Evolutionary conservation across 768 basidiomycete genomes (phyloP), one percentile per base, ranked within the genome.

Genomic region (Russula sp.): DNA sequence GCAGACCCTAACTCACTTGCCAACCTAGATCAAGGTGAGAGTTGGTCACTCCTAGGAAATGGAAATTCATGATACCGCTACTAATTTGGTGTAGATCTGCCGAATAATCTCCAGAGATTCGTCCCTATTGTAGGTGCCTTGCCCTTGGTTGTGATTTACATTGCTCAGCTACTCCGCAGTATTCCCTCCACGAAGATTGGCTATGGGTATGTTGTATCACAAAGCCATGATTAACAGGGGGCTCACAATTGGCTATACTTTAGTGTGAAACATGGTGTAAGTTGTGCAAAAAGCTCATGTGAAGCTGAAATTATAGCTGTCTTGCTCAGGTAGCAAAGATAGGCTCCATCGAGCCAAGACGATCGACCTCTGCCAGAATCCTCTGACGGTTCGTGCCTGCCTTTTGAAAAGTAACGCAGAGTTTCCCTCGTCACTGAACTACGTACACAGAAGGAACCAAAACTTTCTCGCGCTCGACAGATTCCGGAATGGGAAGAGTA

Each of bases 241-340:
- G 11, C 48, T 38, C 13, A 22, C 34, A 22, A 36, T 10, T 53
- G 13, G 2, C 41, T 14, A 25, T 41, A 0, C 16, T 43, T 14
- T 51, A 93, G 91, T 98, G 96, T 71, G 96, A 98, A 78, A 98
- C 96, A 0, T 98, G 97, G 97, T 99, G 97, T 84, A 83, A 63
- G 85, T 77, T 42, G 42, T 22, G 36, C 36, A 18, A 20, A 32
- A 13, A 38, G 9, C 25, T 50, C 43, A 10, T 3, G 29, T 10
- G 16, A 39, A 29, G 43, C 57, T 66, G 20, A 64, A 46, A 39
- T 16, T 6, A 34, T 39, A 20, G 39, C 22, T 20, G 3, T 38
- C 16, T 41, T 59, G 34, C 60, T 61, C 66, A 89, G 87, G 87
- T 69, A 90, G 87, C 78, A 91, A 90, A 71, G 89, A 93, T 68